Evolutionary conservation across 495 filamentous ascomycete genomes (phyloP).

Genomic region (Glarea lozoyensis): DNA sequence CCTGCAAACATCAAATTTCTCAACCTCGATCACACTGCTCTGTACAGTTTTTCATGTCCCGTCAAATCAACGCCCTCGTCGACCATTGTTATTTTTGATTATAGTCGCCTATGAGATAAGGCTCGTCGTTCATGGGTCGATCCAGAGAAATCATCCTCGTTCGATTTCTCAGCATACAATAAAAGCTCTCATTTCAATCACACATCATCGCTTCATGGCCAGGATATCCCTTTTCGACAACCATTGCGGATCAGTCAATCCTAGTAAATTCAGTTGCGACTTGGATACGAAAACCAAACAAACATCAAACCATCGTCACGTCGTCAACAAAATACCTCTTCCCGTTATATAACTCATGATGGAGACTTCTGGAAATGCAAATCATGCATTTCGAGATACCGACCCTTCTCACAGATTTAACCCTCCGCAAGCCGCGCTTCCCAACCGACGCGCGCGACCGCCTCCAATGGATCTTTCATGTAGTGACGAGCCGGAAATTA

Average conservation of each 20-base stretch:
- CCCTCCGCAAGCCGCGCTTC: slow-evolving; percentile 11
- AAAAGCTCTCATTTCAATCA: too few relatives aligned
- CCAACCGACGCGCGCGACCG: slow-evolving; percentile 15
- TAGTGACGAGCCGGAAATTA: slow-evolving; percentile 1
- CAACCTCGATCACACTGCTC: too few relatives aligned
- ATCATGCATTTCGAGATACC: slow-evolving; percentile 1
- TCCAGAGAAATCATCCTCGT: too few relatives aligned
- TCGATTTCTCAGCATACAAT: too few relatives aligned
- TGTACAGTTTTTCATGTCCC: too few relatives aligned
- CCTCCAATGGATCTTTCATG: slow-evolving; percentile 7
- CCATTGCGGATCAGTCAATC: background rate
- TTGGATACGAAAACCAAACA: background rate
- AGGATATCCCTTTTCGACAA: background rate
- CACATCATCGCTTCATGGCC: too few relatives aligned
- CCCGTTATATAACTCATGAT: background rate
- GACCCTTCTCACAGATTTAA: slow-evolving; percentile 7
- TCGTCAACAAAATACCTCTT: background rate
- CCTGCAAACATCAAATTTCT: too few relatives aligned
- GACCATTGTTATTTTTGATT: too few relatives aligned
- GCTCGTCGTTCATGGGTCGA: too few relatives aligned
- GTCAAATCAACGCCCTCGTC: too few relatives aligned
- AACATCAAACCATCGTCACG: too few relatives aligned
- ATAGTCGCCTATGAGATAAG: too few relatives aligned
- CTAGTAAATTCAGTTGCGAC: background rate
- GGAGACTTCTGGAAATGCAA: background rate